Conservation (phyloP, 257 asterid genomes). For the Jasminum sambac region DNA sequence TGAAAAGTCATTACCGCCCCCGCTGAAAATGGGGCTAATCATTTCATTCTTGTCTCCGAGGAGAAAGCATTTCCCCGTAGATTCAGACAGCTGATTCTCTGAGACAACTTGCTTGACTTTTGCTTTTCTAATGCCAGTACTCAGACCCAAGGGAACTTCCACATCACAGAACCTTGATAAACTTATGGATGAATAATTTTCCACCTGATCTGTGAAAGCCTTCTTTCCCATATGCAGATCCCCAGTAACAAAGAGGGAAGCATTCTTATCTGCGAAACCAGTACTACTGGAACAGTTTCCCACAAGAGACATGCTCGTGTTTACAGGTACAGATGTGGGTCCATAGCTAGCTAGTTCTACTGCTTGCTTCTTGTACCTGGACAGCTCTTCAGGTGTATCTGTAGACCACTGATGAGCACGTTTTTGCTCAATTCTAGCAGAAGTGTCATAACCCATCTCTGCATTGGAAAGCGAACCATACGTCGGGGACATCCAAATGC, state of each 20-base stretch:
- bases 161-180: conserved; percentile 43
- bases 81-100: conserved; percentile 37
- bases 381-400: conserved; percentile 45
- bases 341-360: conserved; percentile 36
- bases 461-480: conserved; percentile 47
- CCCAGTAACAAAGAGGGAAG: conserved; percentile 29
- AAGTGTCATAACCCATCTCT: conserved; percentile 36
- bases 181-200: conserved; percentile 35
- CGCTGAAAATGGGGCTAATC: conserved; percentile 28
- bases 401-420: conserved; percentile 46
- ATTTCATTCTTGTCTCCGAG: conserved; percentile 30
- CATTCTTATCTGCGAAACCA: conserved; percentile 33
- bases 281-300: conserved; percentile 35
- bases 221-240: conserved; percentile 31
- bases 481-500: conserved; percentile 41
- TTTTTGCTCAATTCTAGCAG: conserved; percentile 50
- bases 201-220: conserved; percentile 26
- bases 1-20: conserved; percentile 27
- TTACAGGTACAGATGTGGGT: conserved; percentile 34
- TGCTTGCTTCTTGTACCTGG: conserved; percentile 64
- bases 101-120: conserved; percentile 38
- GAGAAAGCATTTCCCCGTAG: conserved; percentile 29
- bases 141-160: conserved; percentile 42
- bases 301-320: conserved; percentile 40
- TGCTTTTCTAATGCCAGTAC: conserved; percentile 36